Evolutionary conservation across 495 filamentous ascomycete species (phyloP).

Genomic region (Penicillium silybi): DNA sequence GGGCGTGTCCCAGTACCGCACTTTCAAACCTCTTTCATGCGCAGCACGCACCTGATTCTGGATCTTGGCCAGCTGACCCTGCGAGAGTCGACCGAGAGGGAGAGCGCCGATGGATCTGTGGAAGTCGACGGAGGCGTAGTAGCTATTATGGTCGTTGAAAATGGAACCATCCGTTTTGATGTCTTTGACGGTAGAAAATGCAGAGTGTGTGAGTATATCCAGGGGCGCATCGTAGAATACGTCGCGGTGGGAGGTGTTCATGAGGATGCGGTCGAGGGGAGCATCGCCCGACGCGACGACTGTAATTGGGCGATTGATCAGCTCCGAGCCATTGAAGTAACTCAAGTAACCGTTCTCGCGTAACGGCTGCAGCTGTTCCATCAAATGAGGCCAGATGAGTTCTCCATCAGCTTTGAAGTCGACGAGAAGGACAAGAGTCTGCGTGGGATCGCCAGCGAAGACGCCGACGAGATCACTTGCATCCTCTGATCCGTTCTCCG

Average conservation of each 20-base stretch:
- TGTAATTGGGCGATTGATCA: conserved; percentile 54
- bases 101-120: conserved; percentile 31
- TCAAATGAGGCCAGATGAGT: conserved; percentile 45
- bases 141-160: conserved; percentile 32
- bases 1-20: conserved; percentile 66
- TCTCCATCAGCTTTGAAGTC: conserved; percentile 33
- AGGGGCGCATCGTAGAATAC: conserved; percentile 71
- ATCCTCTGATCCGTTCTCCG: background rate
- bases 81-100: conserved; percentile 26
- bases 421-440: conserved; percentile 29
- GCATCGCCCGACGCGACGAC: conserved; percentile 67
- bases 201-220: conserved; percentile 28
- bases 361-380: conserved; percentile 50
- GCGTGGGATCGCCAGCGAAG: conserved; percentile 44
- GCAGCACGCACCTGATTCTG: conserved; percentile 56
- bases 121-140: conserved; percentile 45
- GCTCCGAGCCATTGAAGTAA: conserved; percentile 45
- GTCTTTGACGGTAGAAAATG: background rate
- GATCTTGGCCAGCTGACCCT: conserved; percentile 52
- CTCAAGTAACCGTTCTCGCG: conserved; percentile 56
- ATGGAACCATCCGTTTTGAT: background rate
- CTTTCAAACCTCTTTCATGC: conserved; percentile 54
- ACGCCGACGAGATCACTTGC: conserved; percentile 43
- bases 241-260: conserved; percentile 51
- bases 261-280: conserved; percentile 37